Base-by-base conservation (phyloP, 108 stramenopile species). In the Cyclotella choctawhatcheeana region DNA sequence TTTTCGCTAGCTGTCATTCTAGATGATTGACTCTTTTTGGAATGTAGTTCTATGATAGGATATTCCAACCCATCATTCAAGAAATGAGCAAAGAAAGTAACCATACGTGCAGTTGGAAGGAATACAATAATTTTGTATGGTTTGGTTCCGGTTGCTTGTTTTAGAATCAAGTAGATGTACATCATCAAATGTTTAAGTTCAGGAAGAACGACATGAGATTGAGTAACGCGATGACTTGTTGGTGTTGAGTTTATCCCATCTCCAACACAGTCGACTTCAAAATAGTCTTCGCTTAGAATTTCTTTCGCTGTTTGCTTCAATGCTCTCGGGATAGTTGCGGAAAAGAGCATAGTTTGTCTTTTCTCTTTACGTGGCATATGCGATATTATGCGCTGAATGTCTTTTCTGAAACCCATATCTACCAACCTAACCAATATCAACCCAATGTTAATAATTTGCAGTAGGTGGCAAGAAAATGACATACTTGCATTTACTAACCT, bases 341-440 rank as follows among this genome's bases (percentile, higher is more conserved):
- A 88, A 77, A 94, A 94, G 13, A 94, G 65, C 64, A 94, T 71
- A 30, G 90, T 90, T 64, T 93, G 93, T 37, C 92, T 82, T n/a
- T 82, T 77, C 20, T 76, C 73, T 62, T 83, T 89, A 52, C 71
- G 52, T 27, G 90, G 90, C 17, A 96, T 20, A 61, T 63, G 80
- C 30, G 71, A 50, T 16, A 93, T 54, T 29, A 94, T 93, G 27
- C 81, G 61, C 55, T 82, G 69, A 61, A 93, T 90, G 30, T 89
- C 92, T 31, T 71, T 79, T 33, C 86, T 81, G 77, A 96, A 94
- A 31, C 95, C 95, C 90, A 93, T 90, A 45, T 94, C 95, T 12
- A 96, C 67, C 27, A 96, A 84, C 68, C n/a, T n/a, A n/a, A n/a
- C n/a, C n/a, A n/a, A n/a, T n/a, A n/a, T n/a, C n/a, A n/a, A n/a